Conservation (phyloP, 352 stramenopile genomes). For the Globisporangium canariense region DNA sequence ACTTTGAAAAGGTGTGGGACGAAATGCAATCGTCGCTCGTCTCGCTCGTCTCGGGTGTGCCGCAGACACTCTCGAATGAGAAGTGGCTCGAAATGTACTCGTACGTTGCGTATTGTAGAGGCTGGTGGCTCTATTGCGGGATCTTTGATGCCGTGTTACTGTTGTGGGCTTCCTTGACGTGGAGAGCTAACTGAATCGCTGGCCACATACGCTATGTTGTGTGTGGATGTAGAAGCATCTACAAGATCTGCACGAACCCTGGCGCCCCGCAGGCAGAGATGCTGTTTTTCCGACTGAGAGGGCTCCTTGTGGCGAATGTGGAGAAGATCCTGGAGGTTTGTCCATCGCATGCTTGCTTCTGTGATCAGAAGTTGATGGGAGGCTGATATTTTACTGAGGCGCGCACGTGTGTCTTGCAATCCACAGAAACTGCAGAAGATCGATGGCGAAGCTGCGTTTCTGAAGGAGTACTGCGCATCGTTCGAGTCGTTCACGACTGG, state of each 20-base stretch:
- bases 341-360: not conserved
- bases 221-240: constrained; percentile 52
- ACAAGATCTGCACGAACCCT: constrained; percentile 87
- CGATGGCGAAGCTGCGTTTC: constrained; percentile 60
- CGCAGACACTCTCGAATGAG: constrained; percentile 69
- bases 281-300: constrained; percentile 76
- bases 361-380: not conserved
- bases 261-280: constrained; percentile 75
- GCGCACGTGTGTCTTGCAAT: not conserved
- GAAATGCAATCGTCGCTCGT: constrained; percentile 78
- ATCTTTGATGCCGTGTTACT: not conserved
- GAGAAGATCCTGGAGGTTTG: constrained; percentile 52
- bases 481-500: constrained; percentile 77
- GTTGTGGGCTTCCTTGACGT: not conserved
- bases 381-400: not conserved
- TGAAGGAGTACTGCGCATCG: constrained; percentile 59
- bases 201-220: not conserved
- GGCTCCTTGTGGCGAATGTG: constrained; percentile 65
- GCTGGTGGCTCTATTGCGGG: not conserved
- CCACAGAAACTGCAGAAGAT: constrained; percentile 49
- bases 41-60: constrained; percentile 66
- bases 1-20: constrained; percentile 83
- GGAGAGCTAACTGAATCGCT: not conserved
- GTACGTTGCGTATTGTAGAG: constrained; percentile 36
- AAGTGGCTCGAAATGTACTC: constrained; percentile 88